Percentiles rank a stretch among this genome's conserved stretches.
These are phyloP conservation scores for Astragalus glycyphyllos DNA, from an alignment of 306 rosid species.

Conservation along the genomic window DNA sequence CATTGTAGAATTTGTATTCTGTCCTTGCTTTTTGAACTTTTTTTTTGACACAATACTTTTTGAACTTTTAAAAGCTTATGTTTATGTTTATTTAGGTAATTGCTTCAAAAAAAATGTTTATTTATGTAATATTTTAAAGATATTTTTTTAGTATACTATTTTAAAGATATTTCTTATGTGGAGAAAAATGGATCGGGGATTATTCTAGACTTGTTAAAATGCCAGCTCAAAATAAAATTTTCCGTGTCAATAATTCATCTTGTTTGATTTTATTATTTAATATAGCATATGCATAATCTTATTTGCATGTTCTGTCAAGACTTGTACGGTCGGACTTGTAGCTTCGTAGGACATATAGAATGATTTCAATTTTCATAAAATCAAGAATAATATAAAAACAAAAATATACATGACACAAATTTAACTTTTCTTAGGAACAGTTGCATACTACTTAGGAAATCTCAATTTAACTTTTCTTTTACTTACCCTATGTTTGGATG, in stretches of 20 bases:
- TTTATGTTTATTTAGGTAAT: neutral
- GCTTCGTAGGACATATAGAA: constrained; percentile 18
- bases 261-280: neutral
- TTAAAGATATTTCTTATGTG: neutral
- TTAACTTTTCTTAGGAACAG: no score
- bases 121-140: constrained; percentile 12
- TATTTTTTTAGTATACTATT: constrained; percentile 20
- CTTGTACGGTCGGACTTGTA: constrained; percentile 42
- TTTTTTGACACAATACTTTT: no score
- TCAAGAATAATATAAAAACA: neutral
- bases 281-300: neutral
- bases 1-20: neutral
- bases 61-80: neutral
- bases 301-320: neutral
- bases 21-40: neutral
- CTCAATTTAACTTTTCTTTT: no score
- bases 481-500: no score
- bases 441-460: no score
- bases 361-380: constrained; percentile 37
- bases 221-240: constrained; percentile 36
- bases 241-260: neutral
- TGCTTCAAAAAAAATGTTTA: no score
- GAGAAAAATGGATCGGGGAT: constrained; percentile 2
- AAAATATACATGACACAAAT: no score
- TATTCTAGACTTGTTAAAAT: constrained; percentile 6